These are phyloP conservation scores for Gossypium turneri DNA, from an alignment of 345 rosid species.

Conservation along the genomic window DNA sequence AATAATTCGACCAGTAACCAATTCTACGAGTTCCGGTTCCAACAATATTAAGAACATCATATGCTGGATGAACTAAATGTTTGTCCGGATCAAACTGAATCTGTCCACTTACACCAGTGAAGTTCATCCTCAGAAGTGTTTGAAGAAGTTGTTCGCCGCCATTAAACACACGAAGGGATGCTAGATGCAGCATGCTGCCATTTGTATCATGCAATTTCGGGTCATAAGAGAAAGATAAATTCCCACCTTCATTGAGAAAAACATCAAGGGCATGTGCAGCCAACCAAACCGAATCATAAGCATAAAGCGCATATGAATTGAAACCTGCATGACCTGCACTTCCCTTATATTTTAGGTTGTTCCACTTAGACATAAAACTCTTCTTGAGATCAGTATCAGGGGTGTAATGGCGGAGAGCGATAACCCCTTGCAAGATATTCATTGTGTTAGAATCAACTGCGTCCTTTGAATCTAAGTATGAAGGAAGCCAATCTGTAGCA, in stretches of 20 bases:
- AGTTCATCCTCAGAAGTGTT: slow-evolving; percentile 49
- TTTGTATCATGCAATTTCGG: slow-evolving; percentile 45
- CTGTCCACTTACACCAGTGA: slow-evolving; percentile 70
- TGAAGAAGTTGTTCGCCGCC: slow-evolving; percentile 68
- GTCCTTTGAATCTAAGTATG: slow-evolving; percentile 58
- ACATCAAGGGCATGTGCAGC: slow-evolving; percentile 74
- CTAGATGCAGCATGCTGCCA: slow-evolving; percentile 46
- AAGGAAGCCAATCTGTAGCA: slow-evolving; percentile 91
- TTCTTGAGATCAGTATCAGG: slow-evolving; percentile 58
- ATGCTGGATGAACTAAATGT: slow-evolving; percentile 63
- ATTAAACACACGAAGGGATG: slow-evolving; percentile 56
- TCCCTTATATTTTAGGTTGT: slow-evolving; percentile 35
- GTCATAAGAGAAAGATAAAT: slow-evolving; percentile 63
- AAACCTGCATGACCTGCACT: slow-evolving; percentile 33
- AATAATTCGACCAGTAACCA: slow-evolving; percentile 84
- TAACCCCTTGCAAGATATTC: slow-evolving; percentile 82
- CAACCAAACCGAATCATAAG: slow-evolving; percentile 93
- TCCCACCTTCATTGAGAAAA: slow-evolving; percentile 55
- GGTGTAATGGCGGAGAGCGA: slow-evolving; percentile 75
- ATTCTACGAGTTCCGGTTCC: slow-evolving; percentile 62
- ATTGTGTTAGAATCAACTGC: slow-evolving; percentile 36
- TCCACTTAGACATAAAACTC: slow-evolving; percentile 53
- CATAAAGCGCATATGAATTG: slow-evolving; percentile 77
- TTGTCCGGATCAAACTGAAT: slow-evolving; percentile 52
- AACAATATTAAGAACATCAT: slow-evolving; percentile 67